Percentiles rank a stretch among this genome's conserved stretches.
Evolutionary conservation across 73 alveolate genomes (phyloP).

Genomic region (Paraurostyla sp.): DNA sequence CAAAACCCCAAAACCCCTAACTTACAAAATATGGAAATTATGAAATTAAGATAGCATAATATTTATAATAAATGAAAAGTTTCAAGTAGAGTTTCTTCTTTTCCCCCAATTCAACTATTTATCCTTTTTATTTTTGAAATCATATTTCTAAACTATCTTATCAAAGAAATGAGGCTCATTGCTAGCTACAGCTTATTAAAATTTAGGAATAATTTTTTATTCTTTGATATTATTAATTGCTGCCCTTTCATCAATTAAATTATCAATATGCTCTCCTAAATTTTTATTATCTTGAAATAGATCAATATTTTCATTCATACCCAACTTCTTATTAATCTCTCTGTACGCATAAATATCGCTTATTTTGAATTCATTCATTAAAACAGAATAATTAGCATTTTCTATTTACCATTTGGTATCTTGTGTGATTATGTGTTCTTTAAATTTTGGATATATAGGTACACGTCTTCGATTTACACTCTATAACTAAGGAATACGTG

Average conservation of each 20-base stretch:
- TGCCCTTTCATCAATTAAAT: too few relatives aligned
- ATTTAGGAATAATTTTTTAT: too few relatives aligned
- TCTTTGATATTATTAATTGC: too few relatives aligned
- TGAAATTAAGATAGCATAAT: background rate
- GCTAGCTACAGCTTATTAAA: too few relatives aligned
- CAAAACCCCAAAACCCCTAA: constrained; percentile 28
- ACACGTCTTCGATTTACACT: background rate
- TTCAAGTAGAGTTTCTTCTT: constrained; percentile 22
- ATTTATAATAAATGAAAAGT: background rate
- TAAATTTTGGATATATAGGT: constrained; percentile 2
- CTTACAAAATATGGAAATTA: too few relatives aligned
- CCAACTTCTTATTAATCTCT: background rate
- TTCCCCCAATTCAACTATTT: constrained; percentile 3
- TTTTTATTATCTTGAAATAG: background rate
- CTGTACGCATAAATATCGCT: background rate
- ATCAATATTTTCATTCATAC: background rate
- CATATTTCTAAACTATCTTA: background rate
- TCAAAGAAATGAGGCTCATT: too few relatives aligned
- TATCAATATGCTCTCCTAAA: background rate
- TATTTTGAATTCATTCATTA: constrained; percentile 32
- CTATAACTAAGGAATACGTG: background rate
- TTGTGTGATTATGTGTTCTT: constrained; percentile 12
- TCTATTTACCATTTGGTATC: constrained; percentile 36
- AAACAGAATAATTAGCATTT: constrained; percentile 11
- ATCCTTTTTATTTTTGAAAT: background rate